A percentile compares a stretch with the other conserved stretches of the same genome.
Conservation (phyloP, 1,139 yeast genomes). For the Insectozyma bohioensis region DNA sequence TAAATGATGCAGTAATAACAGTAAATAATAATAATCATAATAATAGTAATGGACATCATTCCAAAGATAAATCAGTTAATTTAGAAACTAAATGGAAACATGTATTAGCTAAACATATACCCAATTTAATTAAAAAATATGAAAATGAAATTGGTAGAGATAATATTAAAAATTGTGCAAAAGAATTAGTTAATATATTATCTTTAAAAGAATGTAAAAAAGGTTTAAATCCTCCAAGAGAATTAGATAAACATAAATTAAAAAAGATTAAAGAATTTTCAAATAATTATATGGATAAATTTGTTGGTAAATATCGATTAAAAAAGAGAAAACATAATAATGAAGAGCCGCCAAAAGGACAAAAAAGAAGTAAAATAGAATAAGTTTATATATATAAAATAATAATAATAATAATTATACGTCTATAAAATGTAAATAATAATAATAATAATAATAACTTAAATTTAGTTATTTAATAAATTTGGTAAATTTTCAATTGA, state of each 20-base stretch:
- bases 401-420: too few relatives aligned
- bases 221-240: slow-evolving; percentile 50
- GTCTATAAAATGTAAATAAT: slow-evolving; percentile 1
- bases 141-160: slow-evolving; percentile 70
- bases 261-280: slow-evolving; percentile 68
- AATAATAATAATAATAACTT: not conserved
- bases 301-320: slow-evolving; percentile 50
- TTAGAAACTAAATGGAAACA: slow-evolving; percentile 54
- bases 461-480: slow-evolving; percentile 22
- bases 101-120: slow-evolving; percentile 72
- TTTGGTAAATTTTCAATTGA: slow-evolving; percentile 43
- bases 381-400: slow-evolving; percentile 3
- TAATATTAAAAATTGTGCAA: slow-evolving; percentile 72
- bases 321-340: slow-evolving; percentile 17
- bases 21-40: slow-evolving; percentile 6
- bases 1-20: too few relatives aligned
- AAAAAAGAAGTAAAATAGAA: slow-evolving; percentile 5
- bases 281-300: slow-evolving; percentile 72
- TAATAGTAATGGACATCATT: slow-evolving; percentile 6
- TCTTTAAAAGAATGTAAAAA: slow-evolving; percentile 64
- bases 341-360: not conserved
- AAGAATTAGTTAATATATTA: slow-evolving; percentile 66
- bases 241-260: slow-evolving; percentile 61
- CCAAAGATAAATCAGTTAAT: slow-evolving; percentile 5
- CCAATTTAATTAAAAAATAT: slow-evolving; percentile 72